Evolutionary conservation across 1,284 basidiomycete species (phyloP).

Genomic region (Sporisorium exsertum): DNA sequence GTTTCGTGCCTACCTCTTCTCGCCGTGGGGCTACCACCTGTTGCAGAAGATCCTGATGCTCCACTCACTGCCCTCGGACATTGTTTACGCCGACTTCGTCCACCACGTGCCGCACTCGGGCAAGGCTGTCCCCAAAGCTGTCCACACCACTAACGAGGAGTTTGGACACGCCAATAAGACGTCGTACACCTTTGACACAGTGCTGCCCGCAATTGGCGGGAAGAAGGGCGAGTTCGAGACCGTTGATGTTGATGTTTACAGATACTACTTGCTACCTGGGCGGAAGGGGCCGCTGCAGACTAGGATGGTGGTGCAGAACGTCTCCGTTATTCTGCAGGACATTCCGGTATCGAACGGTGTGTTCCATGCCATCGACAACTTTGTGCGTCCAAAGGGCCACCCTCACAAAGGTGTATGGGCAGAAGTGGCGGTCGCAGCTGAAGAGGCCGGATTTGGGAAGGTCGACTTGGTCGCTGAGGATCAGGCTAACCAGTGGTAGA

Average conservation of each 20-base stretch:
- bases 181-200: conserved; percentile 51
- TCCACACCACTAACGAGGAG: conserved; percentile 3
- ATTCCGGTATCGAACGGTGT: conserved; percentile 76
- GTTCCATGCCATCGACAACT: conserved; percentile 74
- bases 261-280: conserved; percentile 55
- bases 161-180: conserved; percentile 46
- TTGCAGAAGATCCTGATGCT: conserved; percentile 77
- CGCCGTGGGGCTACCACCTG: conserved; percentile 75
- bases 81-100: conserved; percentile 75
- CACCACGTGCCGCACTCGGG: conserved; percentile 57
- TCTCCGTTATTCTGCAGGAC: conserved; percentile 73
- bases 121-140: conserved; percentile 1
- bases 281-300: conserved; percentile 71
- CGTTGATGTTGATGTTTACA: conserved; percentile 55
- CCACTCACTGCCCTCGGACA: conserved; percentile 76
- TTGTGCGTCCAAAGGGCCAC: conserved; percentile 52
- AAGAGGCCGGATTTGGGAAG: conserved; percentile 40
- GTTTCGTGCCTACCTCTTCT: conserved; percentile 77
- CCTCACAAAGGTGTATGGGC: conserved; percentile 51
- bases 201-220: conserved; percentile 37
- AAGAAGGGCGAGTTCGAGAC: conserved; percentile 48
- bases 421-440: conserved; percentile 30
- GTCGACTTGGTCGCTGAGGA: conserved; percentile 42
- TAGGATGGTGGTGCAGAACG: conserved; percentile 74
- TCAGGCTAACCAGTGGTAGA: conserved; percentile 25